These are phyloP conservation scores for Pichia cabralensis DNA, from an alignment of 805 yeast genomes.

Conservation along the genomic window DNA sequence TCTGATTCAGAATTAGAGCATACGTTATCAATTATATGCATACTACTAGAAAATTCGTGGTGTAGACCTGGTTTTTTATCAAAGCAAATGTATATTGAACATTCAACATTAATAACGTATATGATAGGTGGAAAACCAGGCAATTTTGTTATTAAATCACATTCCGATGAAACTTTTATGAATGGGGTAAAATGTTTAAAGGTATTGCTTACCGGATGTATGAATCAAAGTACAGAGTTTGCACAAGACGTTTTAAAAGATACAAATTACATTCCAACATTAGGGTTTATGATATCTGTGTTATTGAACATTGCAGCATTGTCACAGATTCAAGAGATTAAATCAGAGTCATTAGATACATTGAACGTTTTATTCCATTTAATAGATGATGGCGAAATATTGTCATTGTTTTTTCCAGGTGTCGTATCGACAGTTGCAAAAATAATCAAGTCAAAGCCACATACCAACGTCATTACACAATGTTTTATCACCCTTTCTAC, in stretches of 20 bases:
- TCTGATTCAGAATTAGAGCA: conserved; percentile 37
- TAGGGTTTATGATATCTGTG: conserved; percentile 40
- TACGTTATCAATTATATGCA: conserved; percentile 33
- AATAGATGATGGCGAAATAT: conserved; percentile 36
- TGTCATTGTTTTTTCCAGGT: conserved; percentile 43
- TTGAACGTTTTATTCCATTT: conserved; percentile 27
- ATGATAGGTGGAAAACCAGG: conserved; percentile 39
- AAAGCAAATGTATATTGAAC: conserved; percentile 31
- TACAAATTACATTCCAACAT: conserved; percentile 29
- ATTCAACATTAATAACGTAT: conserved; percentile 36
- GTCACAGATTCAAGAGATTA: conserved; percentile 21
- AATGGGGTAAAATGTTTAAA: conserved; percentile 28
- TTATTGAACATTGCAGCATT: conserved; percentile 28
- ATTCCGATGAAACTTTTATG: conserved; percentile 28
- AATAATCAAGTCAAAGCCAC: conserved; percentile 25
- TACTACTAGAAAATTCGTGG: conserved; percentile 43
- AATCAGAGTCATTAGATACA: conserved; percentile 25
- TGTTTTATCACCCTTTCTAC: conserved; percentile 23
- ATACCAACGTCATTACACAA: conserved; percentile 28
- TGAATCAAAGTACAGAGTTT: conserved; percentile 19
- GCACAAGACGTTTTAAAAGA: conserved; percentile 22
- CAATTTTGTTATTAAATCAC: conserved; percentile 17
- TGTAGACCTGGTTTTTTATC: conserved; percentile 27
- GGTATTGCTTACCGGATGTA: conserved; percentile 25
- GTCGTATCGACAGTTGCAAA: conserved; percentile 36